Percentiles rank a stretch among this genome's conserved stretches.
Conservation (phyloP, 2,329 filamentous ascomycete genomes). For the Mycocentrospora acerina region DNA sequence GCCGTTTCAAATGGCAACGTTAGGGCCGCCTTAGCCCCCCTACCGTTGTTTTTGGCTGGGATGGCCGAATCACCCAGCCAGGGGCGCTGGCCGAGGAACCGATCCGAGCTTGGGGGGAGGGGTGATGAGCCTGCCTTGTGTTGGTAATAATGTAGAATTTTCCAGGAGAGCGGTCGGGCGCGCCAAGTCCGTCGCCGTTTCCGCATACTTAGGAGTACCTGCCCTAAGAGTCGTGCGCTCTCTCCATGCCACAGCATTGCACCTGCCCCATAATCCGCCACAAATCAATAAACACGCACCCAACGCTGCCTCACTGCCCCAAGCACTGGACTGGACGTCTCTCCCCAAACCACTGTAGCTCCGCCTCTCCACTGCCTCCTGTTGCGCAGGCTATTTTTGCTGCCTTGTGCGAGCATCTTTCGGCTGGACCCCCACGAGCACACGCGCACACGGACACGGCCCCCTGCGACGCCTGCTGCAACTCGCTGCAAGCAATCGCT, state of each 20-base stretch:
- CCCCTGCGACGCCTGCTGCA: constrained; percentile 6
- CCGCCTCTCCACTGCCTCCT: background rate
- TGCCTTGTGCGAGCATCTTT: constrained; percentile 15
- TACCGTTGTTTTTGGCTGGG: background rate
- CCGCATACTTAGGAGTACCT: constrained; percentile 13
- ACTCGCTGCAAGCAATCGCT: constrained; percentile 11
- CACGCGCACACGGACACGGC: background rate
- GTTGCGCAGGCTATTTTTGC: background rate
- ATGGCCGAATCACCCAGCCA: background rate
- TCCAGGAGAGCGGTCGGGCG: constrained; percentile 8
- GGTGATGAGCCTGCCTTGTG: background rate
- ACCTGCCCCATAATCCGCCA: background rate
- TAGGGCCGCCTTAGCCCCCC: too few relatives aligned
- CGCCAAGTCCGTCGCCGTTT: constrained; percentile 18
- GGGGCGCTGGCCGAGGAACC: background rate
- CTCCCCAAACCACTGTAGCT: background rate
- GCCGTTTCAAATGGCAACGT: too few relatives aligned
- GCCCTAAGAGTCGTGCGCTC: constrained; percentile 13
- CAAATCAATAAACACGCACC: background rate
- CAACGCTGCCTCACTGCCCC: too few relatives aligned
- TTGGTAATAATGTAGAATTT: constrained; percentile 3
- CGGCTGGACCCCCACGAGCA: constrained; percentile 21
- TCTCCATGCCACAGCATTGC: constrained; percentile 2
- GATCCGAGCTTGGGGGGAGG: background rate
- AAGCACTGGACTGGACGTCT: too few relatives aligned